Conservation (phyloP, 1,284 basidiomycete species). For the Agaricales sp. region DNA sequence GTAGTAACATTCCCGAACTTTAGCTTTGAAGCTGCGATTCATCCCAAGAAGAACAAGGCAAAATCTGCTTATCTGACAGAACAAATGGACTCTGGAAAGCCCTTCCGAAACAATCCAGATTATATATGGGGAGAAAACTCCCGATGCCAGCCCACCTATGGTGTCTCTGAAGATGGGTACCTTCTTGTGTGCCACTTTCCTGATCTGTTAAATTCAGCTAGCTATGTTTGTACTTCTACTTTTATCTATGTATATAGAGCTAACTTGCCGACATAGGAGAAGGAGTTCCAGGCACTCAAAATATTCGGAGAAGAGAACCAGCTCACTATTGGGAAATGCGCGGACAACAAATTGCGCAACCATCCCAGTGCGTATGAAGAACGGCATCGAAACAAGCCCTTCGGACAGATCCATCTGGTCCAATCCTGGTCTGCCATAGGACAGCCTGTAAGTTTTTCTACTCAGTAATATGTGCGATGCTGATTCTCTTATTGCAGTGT, state of each 20-base stretch:
- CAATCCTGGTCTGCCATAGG: neutral
- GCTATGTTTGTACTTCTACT: neutral
- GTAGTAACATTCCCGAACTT: no score
- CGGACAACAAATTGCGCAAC: neutral
- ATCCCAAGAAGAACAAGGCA: no score
- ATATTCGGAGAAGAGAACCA: neutral
- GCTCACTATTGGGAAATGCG: neutral
- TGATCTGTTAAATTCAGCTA: neutral
- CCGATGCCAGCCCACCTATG: no score
- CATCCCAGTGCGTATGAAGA: neutral
- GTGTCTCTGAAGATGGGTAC: neutral
- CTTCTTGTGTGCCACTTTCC: neutral
- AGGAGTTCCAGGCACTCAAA: neutral
- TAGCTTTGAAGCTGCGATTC: no score
- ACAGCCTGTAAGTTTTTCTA: neutral
- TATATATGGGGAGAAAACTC: no score
- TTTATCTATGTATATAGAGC: neutral
- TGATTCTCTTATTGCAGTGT: neutral
- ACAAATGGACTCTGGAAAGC: no score
- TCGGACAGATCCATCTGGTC: neutral
- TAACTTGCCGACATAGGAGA: neutral
- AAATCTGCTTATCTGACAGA: no score
- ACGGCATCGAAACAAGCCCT: neutral
- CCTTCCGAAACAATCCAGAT: no score
- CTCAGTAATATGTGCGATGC: neutral